Evolutionary conservation across 108 stramenopile genomes (phyloP), one percentile per base, ranked within the genome.

Genomic region (Pseudonitzschia delicatissima): DNA sequence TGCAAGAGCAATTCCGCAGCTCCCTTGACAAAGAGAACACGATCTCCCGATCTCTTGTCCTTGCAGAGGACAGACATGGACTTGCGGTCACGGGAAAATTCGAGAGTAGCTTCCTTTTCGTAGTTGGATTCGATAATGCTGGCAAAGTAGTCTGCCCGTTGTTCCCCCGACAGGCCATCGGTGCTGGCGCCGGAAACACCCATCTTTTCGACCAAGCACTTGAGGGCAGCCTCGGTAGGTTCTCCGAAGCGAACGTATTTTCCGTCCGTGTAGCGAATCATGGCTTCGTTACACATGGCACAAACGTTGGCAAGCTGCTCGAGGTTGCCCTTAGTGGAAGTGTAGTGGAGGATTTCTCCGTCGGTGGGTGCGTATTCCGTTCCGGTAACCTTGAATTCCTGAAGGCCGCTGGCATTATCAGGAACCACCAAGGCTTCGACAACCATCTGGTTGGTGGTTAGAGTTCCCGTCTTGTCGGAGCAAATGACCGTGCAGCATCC

Each of bases 401-500:
- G 76, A 31, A 81, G 59, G 64, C 86, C 79, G 80, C 78, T 87
- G 27, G 69, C 79, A 27, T 79, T 85, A 51, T 88, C 81, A 48
- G 92, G 86, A 23, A 88, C 88, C 7, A 87, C 82, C 37, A 90
- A 83, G 12, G 82, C 80, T 37, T 74, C 80, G 39, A 96, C 87
- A 50, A 87, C 76, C 96, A 97, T 97, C 33, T 86, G 77, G 78
- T 97, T 97, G 79, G 94, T 84, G 6, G 98, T 99, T 20, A 99
- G 86, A 21, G 98, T 99, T 34, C 98, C 98, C 8, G 98, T 99
- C 89, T 99, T 99, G 81, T 99, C 98, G 33, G 91, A 90, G 90
- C 96, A 96, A 51, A 98, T 95, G 37, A 91, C 88, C 7, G 94
- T 93, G 9, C 93, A 94, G 66, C 90, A 92, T 67, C 98, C 98